Evolutionary conservation across 2,329 filamentous ascomycete genomes (phyloP).

Genomic region (Xylariaceae sp.): DNA sequence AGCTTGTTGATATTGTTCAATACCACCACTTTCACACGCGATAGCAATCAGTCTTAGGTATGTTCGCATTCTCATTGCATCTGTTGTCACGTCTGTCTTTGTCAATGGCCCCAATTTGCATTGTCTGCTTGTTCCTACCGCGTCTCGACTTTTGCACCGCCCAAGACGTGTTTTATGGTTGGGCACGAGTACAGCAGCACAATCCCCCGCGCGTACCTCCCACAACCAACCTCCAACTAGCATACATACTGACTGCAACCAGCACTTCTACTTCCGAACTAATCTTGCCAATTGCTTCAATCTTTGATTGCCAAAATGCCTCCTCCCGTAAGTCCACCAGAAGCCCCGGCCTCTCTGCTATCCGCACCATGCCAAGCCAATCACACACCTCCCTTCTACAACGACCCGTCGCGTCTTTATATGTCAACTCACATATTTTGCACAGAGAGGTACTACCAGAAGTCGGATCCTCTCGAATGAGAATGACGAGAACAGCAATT

Average conservation of each 20-base stretch:
- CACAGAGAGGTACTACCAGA: constrained; percentile 64
- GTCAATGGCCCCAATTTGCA: too few relatives aligned
- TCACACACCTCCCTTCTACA: constrained; percentile 1
- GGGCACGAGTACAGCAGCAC: not conserved
- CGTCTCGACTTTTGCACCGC: not conserved
- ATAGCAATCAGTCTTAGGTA: constrained; percentile 11
- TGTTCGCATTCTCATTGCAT: constrained; percentile 4
- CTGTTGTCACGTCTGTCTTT: not conserved
- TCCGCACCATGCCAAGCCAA: not conserved
- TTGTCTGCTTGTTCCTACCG: not conserved
- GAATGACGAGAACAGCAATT: constrained; percentile 84
- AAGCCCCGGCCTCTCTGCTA: not conserved
- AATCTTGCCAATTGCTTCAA: constrained; percentile 9
- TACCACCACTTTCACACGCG: constrained; percentile 10
- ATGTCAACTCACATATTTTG: constrained; percentile 7
- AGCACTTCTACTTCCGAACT: constrained; percentile 12
- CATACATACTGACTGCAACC: constrained; percentile 5
- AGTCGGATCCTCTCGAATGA: constrained; percentile 79
- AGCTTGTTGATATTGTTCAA: constrained; percentile 23
- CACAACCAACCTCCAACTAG: not conserved
- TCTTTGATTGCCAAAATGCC: constrained; percentile 27
- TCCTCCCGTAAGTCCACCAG: constrained; percentile 30
- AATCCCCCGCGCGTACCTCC: constrained; percentile 7
- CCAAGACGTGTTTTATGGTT: constrained; percentile 10
- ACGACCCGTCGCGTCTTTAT: not conserved